A percentile compares a stretch with the other conserved stretches of the same genome.
These are phyloP conservation scores for Colletotrichum graminicola DNA, from an alignment of 2,329 filamentous ascomycete genomes.

Conservation along the genomic window DNA sequence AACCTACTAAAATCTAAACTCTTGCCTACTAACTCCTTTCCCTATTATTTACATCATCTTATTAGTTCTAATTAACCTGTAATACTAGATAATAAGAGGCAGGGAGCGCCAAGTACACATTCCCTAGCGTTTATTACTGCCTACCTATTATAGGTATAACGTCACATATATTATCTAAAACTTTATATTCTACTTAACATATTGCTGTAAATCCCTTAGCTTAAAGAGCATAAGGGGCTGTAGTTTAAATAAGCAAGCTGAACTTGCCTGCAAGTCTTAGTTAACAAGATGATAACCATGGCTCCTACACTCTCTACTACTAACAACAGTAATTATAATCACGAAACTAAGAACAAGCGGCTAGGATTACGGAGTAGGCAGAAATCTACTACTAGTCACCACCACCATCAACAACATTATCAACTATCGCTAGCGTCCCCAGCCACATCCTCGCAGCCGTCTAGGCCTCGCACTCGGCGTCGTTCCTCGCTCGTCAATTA, in stretches of 20 bases:
- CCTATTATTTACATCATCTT: background rate
- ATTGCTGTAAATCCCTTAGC: too few species aligned
- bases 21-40: background rate
- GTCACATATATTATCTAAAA: too few species aligned
- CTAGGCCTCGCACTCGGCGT: background rate
- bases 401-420: too few species aligned
- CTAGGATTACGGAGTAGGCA: background rate
- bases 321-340: background rate
- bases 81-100: too few species aligned
- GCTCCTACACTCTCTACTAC: background rate
- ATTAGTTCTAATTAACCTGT: background rate
- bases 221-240: background rate
- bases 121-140: too few species aligned
- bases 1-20: conserved; percentile 4
- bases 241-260: conserved; percentile 1
- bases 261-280: background rate
- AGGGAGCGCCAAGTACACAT: too few species aligned
- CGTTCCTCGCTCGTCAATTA: conserved; percentile 26
- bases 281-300: conserved; percentile 1
- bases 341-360: background rate
- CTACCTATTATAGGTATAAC: too few species aligned
- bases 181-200: too few species aligned
- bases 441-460: background rate
- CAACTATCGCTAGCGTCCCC: background rate
- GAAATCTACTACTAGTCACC: background rate